Percentiles rank a stretch among this genome's conserved stretches.
These are phyloP conservation scores for Symbiodinium pilosum DNA, from an alignment of 73 alveolate genomes.

Conservation along the genomic window DNA sequence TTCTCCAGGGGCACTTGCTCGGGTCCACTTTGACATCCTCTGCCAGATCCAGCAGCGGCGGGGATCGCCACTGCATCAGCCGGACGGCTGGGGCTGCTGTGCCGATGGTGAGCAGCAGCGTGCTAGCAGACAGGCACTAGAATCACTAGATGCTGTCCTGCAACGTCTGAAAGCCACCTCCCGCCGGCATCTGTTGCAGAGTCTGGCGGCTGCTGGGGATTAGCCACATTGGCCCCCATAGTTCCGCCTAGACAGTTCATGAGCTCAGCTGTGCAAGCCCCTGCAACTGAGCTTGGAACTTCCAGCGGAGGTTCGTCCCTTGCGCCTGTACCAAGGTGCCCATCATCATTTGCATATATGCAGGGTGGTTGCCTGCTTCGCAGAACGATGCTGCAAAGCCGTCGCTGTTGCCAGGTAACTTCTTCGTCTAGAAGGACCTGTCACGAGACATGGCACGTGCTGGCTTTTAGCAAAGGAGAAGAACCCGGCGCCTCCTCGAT, in stretches of 20 bases:
- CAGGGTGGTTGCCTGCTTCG: no score
- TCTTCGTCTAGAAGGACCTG: slow-evolving; percentile 30
- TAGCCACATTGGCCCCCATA: not conserved
- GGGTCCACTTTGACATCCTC: slow-evolving; percentile 49
- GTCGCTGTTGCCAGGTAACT: slow-evolving; percentile 34
- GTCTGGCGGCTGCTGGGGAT: slow-evolving; percentile 54
- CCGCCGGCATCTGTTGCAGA: not conserved
- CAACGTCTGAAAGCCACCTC: not conserved
- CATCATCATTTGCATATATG: no score
- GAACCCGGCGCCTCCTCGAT: not conserved
- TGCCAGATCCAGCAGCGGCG: slow-evolving; percentile 40
- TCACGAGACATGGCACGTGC: not conserved
- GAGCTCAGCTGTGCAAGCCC: no score
- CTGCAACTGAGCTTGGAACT: not conserved
- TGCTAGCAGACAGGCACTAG: slow-evolving; percentile 13
- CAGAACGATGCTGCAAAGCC: slow-evolving; percentile 47
- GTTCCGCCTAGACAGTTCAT: not conserved
- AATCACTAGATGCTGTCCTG: not conserved
- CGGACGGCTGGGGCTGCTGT: slow-evolving; percentile 69
- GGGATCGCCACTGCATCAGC: slow-evolving; percentile 50
- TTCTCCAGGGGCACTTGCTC: slow-evolving; percentile 19
- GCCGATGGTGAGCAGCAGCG: slow-evolving; percentile 66
- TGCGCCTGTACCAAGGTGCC: not conserved
- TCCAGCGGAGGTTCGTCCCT: not conserved
- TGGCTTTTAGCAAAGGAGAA: not conserved